Base-by-base conservation (phyloP, 2,329 filamentous ascomycete species). In the Thyridium curvatum region DNA sequence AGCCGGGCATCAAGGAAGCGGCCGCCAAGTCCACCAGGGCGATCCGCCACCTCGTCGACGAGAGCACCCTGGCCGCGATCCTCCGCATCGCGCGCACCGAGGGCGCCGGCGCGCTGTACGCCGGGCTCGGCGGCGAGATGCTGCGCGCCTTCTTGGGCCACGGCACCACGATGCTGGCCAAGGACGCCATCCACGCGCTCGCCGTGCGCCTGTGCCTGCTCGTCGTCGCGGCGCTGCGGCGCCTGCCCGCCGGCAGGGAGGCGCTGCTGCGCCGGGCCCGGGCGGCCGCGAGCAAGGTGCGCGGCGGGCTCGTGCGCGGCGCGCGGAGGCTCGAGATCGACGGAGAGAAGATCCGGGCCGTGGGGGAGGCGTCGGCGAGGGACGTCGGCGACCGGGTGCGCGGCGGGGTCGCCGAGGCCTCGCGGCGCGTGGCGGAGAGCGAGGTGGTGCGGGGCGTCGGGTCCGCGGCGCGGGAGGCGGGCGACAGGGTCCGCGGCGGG, bases 111-210 rank as follows among this genome's bases (percentile, higher is more conserved):
- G 83, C 80, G 0, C 62, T 94, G 8, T 95, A 94, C 54, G 77
- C 84, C 35, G 89, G 88, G 5, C 66, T 94, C 1, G 72, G 71
- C 12, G 85, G 81, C 4, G 86, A 94, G 60, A 70, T 94, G 3
- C 60, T 90, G 8, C 90, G 89, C 52, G 84, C 85, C 0, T 94
- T 94, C 63, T 82, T 95, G 52, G 82, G 79, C 16, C 88, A 95
- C 52, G 89, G 89, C 1, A 74, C 89, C 37, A 91, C 88, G 1
- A 94, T 94, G 86, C 66, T 91, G 39, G 79, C 86, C 42, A 95
- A 95, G 61, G 86, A 91, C 40, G 65, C 76, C 5, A 75, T 93
- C 8, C 86, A 94, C 56, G 70, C 75, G 18, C 59, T 82, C 13
- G 77, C 94, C 40, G 75, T 94, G 42, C 77, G 77, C 46, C 51